Evolutionary conservation across 352 stramenopile genomes (phyloP), one percentile per base, ranked within the genome.

Genomic region (Globisporangium viniferum): DNA sequence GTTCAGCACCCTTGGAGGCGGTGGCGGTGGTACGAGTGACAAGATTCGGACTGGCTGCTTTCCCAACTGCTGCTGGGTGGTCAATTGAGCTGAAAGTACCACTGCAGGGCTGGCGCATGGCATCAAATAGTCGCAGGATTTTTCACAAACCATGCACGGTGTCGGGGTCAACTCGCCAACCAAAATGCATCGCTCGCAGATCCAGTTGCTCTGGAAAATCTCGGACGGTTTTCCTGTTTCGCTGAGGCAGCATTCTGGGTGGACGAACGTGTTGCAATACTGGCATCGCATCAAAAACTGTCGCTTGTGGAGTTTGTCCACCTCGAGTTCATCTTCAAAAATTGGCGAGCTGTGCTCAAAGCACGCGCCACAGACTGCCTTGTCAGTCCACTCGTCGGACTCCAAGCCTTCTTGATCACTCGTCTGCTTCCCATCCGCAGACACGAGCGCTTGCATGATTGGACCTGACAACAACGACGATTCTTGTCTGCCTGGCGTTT

Each of bases 231-330:
- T 77, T 2, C 83, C 81, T 58, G 91, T 83, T 54, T 93, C 82
- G n/a, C 75, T 91, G 59, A 91, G 77, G 18, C 81, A 92, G 66
- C 89, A 95, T n/a, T 88, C 79, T 0, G 89, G 82, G 53, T 96
- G 89, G 35, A 93, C 82, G 64, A 90, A 86, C 8, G 87, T 85
- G 67, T 89, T 92, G 76, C 89, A 96, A 59, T 92, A 90, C 62
- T 92, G 88, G 55, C 89, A 96, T 12, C 89, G 89, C 71, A 96
- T 83, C 76, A 95, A 84, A 66, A 94, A 84, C 64, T 96, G 88
- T 15, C 86, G 82, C 62, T 83, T 83, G 72, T 79, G 82, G 20
- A 94, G 76, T 72, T 81, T 72, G 33, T 79, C 78, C n/a, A 80
- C 74, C 59, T 89, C 71, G 20, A 73, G 70, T 8, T 79, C 71